A percentile compares a stretch with the other conserved stretches of the same genome.
Conservation (phyloP, 2,329 filamentous ascomycete species). For the Claviceps monticola region DNA sequence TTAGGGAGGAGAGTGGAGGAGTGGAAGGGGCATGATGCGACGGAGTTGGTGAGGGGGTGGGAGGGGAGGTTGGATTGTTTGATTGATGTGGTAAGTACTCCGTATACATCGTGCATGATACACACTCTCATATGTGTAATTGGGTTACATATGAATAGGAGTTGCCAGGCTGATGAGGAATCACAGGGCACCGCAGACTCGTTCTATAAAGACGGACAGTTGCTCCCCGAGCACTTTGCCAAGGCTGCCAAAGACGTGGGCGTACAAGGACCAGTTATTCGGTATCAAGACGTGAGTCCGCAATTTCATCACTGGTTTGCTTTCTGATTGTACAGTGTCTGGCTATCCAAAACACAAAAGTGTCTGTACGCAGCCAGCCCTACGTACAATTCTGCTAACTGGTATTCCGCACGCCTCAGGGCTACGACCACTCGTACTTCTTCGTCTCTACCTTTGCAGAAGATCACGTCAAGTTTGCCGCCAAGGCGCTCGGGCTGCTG, state of each 20-base stretch:
- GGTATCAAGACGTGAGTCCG: conserved; percentile 58
- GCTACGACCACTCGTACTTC: conserved; percentile 95
- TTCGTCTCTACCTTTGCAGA: conserved; percentile 85
- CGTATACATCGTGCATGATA: no score
- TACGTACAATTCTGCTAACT: neutral
- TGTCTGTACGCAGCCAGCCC: no score
- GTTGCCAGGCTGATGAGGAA: neutral
- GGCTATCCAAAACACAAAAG: no score
- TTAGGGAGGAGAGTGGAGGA: conserved; percentile 59
- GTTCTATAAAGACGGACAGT: conserved; percentile 89
- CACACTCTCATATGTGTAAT: no score
- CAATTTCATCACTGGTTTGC: neutral
- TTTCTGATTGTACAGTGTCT: neutral
- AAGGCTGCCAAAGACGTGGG: conserved; percentile 65
- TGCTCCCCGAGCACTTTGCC: conserved; percentile 86
- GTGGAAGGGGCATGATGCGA: conserved; percentile 87
- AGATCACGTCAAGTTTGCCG: conserved; percentile 84
- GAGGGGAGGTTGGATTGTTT: conserved; percentile 59
- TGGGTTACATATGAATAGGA: no score
- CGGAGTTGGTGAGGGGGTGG: conserved; percentile 71
- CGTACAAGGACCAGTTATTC: conserved; percentile 56
- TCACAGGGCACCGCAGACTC: conserved; percentile 78
- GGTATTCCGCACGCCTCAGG: conserved; percentile 29
- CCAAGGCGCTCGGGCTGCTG: conserved; percentile 53
- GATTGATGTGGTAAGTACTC: conserved; percentile 76